These are phyloP conservation scores for Chondrostereum purpureum DNA, from an alignment of 1,284 basidiomycete species.

Conservation along the genomic window DNA sequence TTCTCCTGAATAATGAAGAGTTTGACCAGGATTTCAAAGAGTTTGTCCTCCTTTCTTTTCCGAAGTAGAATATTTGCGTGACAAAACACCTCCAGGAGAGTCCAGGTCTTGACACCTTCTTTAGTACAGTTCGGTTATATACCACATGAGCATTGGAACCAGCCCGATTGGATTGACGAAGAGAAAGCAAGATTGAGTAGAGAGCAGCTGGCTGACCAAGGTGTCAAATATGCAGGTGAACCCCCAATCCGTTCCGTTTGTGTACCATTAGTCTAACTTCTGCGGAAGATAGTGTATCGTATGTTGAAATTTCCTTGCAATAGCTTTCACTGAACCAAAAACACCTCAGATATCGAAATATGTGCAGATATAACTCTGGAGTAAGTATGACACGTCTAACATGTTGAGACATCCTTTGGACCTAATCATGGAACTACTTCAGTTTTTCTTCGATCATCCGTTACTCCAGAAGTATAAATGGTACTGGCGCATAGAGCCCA, in stretches of 20 bases:
- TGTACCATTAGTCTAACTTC: neutral
- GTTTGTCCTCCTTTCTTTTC: slow-evolving; percentile 23
- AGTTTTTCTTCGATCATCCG: slow-evolving; percentile 70
- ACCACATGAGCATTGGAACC: slow-evolving; percentile 35
- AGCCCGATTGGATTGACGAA: slow-evolving; percentile 63
- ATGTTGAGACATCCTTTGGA: slow-evolving; percentile 13
- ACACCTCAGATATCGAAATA: slow-evolving; percentile 44
- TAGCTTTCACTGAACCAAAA: slow-evolving; percentile 32
- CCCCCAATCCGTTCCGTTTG: neutral
- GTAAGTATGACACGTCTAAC: slow-evolving; percentile 18
- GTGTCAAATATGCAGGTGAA: slow-evolving; percentile 46
- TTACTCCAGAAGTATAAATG: slow-evolving; percentile 64
- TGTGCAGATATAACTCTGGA: slow-evolving; percentile 85
- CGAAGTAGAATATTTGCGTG: neutral
- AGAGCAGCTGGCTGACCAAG: slow-evolving; percentile 42
- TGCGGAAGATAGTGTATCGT: slow-evolving; percentile 27
- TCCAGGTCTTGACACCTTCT: neutral
- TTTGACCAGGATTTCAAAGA: slow-evolving; percentile 66
- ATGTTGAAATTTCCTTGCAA: slow-evolving; percentile 13
- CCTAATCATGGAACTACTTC: neutral
- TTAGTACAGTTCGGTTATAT: slow-evolving; percentile 53
- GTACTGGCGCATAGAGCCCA: slow-evolving; percentile 70
- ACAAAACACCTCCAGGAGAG: neutral
- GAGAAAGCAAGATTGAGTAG: slow-evolving; percentile 43
- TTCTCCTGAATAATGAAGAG: slow-evolving; percentile 66